Conservation (phyloP, 345 rosid species). For the Cardamine resedifolia region DNA sequence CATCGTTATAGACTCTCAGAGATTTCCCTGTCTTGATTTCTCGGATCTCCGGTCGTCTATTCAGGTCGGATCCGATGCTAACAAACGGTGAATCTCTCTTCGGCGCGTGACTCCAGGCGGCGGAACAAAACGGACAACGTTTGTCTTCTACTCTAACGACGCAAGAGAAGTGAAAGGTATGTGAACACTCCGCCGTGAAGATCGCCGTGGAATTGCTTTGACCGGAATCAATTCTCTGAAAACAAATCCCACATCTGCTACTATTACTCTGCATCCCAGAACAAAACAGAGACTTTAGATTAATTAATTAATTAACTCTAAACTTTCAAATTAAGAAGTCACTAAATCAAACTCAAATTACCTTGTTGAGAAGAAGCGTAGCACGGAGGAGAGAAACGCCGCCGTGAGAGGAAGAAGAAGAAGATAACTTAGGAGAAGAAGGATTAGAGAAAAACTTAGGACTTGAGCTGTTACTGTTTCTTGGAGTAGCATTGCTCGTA, state of each 20-base stretch:
- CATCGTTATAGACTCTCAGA: constrained; percentile 75
- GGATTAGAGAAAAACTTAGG: constrained; percentile 62
- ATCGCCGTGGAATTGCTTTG: constrained; percentile 60
- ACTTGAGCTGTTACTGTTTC: constrained; percentile 37
- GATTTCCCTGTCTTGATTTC: constrained; percentile 43
- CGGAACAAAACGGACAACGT: constrained; percentile 75
- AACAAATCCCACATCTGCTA: constrained; percentile 68
- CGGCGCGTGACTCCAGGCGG: constrained; percentile 54
- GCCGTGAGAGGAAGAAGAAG: constrained; percentile 61
- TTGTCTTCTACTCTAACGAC: constrained; percentile 48
- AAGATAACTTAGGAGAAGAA: constrained; percentile 77
- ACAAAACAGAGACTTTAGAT: not conserved
- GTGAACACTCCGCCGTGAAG: constrained; percentile 90
- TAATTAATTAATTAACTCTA: not conserved
- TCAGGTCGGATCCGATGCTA: constrained; percentile 17
- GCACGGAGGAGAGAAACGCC: constrained; percentile 42
- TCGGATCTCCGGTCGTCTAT: constrained; percentile 32
- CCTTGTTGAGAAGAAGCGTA: constrained; percentile 36
- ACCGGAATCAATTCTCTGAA: constrained; percentile 55
- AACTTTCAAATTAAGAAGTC: not conserved
- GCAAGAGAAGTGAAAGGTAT: constrained; percentile 83
- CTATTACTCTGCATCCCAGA: constrained; percentile 40
- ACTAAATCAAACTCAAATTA: not conserved
- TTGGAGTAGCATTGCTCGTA: constrained; percentile 39
- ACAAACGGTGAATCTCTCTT: constrained; percentile 25